These are phyloP conservation scores for Coemansia guatemalensis DNA, from an alignment of 192 early-diverging fungal species.

Conservation along the genomic window DNA sequence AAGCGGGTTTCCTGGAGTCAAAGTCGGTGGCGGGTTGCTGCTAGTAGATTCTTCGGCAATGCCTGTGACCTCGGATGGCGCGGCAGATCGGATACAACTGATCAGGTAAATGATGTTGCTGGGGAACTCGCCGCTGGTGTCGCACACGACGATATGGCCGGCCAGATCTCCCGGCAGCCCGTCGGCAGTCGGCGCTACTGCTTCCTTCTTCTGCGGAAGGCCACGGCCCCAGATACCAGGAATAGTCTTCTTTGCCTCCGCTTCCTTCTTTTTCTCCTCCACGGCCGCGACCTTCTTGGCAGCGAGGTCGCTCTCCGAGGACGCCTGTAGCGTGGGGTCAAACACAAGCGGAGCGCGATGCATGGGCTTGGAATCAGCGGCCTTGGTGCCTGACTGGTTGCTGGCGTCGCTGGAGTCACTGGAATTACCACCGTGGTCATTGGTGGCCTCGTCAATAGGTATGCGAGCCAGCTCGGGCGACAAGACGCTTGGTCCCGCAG, in stretches of 20 bases:
- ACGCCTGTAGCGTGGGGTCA: conserved; percentile 33
- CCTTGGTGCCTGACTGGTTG: conserved; percentile 12
- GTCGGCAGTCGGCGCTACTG: conserved; percentile 21
- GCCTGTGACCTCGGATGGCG: conserved; percentile 34
- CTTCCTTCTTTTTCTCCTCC: neutral
- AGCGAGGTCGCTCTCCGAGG: conserved; percentile 18
- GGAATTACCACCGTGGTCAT: neutral
- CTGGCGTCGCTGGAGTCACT: conserved; percentile 12
- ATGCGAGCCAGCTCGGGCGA: conserved; percentile 46
- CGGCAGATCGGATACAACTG: conserved; percentile 61
- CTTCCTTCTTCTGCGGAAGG: neutral
- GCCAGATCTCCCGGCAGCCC: conserved; percentile 43
- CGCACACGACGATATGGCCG: conserved; percentile 65
- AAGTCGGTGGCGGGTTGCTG: neutral
- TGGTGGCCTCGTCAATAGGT: conserved; percentile 13
- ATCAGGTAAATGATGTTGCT: conserved; percentile 67
- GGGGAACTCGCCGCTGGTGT: conserved; percentile 60
- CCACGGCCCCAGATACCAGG: neutral
- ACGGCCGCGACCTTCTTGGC: conserved; percentile 6
- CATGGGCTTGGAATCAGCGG: conserved; percentile 9
- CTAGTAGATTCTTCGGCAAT: conserved; percentile 13
- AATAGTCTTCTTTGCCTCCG: neutral
- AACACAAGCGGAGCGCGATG: conserved; percentile 46
- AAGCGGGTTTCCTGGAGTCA: conserved; percentile 18
- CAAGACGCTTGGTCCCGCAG: conserved; percentile 10